phyloP scores from a whole-genome alignment of 2,329 filamentous ascomycete genomes.

The Xylaria sp. region DNA sequence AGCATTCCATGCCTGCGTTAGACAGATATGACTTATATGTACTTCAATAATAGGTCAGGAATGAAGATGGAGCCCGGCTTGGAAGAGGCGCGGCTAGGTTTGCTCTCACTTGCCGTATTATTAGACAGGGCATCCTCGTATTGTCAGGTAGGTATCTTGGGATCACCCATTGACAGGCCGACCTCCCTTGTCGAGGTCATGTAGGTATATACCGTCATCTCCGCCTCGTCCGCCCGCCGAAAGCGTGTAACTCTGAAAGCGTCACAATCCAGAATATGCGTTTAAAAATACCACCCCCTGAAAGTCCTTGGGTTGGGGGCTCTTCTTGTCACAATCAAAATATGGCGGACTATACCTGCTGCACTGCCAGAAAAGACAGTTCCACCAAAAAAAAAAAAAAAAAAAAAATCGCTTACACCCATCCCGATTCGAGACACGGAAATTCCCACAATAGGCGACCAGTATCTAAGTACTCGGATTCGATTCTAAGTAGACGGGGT shows the following conservation, averaged over 20 bases:
- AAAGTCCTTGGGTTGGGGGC: constrained; percentile 11
- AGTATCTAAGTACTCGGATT: not conserved
- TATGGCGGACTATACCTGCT: not conserved
- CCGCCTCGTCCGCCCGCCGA: not conserved
- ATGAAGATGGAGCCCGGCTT: not conserved
- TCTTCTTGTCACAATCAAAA: not conserved
- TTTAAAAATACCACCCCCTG: constrained; percentile 10
- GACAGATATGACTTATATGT: constrained; percentile 17
- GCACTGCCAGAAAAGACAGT: not conserved
- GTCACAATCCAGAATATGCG: not conserved
- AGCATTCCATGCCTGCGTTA: constrained; percentile 7
- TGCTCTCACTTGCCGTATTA: not conserved
- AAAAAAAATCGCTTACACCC: no score
- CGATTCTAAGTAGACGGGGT: not conserved
- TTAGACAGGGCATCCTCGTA: constrained; percentile 7
- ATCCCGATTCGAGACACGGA: no score
- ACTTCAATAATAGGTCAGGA: constrained; percentile 1
- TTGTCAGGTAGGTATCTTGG: not conserved
- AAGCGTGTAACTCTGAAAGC: constrained; percentile 4
- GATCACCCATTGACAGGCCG: constrained; percentile 1
- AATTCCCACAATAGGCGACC: not conserved
- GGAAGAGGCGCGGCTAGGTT: not conserved
- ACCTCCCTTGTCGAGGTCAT: constrained; percentile 2
- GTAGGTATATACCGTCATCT: constrained; percentile 1
- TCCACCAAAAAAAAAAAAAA: no score